Base-by-base conservation (phyloP, 2,329 filamentous ascomycete genomes). In the Hymenoscyphus repandus region DNA sequence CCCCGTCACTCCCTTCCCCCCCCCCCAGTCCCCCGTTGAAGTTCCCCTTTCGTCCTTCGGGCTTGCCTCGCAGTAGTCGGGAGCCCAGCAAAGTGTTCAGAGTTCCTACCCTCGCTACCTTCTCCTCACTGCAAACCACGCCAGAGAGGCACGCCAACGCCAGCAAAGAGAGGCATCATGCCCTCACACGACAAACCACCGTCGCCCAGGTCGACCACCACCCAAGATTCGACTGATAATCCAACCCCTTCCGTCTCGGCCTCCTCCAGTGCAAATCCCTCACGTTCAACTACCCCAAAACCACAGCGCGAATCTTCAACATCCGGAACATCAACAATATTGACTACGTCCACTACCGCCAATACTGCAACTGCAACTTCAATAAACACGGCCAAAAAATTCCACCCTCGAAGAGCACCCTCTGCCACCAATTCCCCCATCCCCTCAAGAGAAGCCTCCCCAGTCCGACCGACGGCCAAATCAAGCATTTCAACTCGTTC, bases 371-470 rank as follows among this genome's bases (percentile, higher is more conserved):
- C 59, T 38, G 62, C 60, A 40, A 51, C 61, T 41, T 60, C 59
- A 40, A 45, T 54, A 45, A 44, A 52, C 13, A 42, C 60, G 43
- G 46, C 59, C 45, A 65, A 57, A 51, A 64, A 60, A 50, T 32
- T 62, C 40, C 62, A 57, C 47, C 49, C 59, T 20, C 58, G 57
- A 47, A 55, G 62, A 47, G 43, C 53, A 27, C 49, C 67, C 5
- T 74, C 73, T 7, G 64, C 69, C 17, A 64, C 69, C 40, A 71
- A 68, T 58, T 75, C 74, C n/a, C 68, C 69, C 46, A 63, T 67
- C 51, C 70, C 72, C 43, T 77, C 74, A 32, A 70, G 74, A 54
- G 74, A 77, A 61, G 63, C 72, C 22, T 77, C 74, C 18, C 74
- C 74, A 17, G 62, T 63, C 30, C 52, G 66, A 45, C 65, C 63